Conservation (phyloP, 306 rosid species). For the Clitoria ternatea region DNA sequence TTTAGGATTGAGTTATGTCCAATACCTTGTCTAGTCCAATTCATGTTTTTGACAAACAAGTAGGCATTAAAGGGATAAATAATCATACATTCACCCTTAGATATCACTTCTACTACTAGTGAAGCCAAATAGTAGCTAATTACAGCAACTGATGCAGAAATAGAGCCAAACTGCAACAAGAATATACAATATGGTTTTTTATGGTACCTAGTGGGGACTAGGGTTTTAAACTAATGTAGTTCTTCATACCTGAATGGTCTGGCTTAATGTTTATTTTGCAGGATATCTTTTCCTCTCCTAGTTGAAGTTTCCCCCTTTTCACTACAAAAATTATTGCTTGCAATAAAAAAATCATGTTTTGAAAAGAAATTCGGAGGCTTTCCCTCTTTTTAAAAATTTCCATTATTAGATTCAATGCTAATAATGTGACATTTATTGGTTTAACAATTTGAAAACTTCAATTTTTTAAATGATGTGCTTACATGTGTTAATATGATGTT, state of each 20-base stretch:
- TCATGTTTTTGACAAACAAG: no score
- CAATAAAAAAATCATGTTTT: no score
- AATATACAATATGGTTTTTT: not conserved
- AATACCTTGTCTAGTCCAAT: no score
- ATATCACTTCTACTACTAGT: no score
- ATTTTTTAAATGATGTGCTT: not conserved
- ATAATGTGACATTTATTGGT: constrained; percentile 5
- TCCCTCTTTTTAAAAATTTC: not conserved
- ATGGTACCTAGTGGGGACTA: not conserved
- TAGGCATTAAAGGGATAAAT: no score
- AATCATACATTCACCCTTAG: no score
- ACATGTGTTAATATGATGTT: not conserved
- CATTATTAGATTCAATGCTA: not conserved
- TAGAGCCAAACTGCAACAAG: not conserved
- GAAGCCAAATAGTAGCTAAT: not conserved
- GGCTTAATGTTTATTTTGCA: not conserved
- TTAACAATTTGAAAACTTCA: not conserved
- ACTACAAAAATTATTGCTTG: not conserved
- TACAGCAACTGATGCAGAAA: not conserved
- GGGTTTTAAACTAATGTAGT: not conserved
- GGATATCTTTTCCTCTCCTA: not conserved
- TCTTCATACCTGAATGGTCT: not conserved
- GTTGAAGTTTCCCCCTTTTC: not conserved
- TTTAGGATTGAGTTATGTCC: no score
- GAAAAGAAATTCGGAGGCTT: not conserved